Evolutionary conservation across 306 rosid species (phyloP).

Genomic region (Castanea crenata): DNA sequence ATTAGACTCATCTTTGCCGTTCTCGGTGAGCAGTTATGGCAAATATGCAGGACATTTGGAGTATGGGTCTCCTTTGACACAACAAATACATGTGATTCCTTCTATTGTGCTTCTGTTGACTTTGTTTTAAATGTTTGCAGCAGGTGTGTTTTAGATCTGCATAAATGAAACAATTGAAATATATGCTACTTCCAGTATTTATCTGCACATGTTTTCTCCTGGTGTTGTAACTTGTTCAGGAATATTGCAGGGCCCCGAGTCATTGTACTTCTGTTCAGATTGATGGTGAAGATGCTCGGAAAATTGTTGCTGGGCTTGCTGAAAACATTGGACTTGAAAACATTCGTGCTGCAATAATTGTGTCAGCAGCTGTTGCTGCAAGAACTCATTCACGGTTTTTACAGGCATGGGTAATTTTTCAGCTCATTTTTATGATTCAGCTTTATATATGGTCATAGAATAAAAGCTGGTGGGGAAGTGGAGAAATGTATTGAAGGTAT

Average conservation of each 20-base stretch:
- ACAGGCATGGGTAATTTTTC: conserved; percentile 84
- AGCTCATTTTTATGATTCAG: background rate
- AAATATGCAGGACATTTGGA: conserved; percentile 80
- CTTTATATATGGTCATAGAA: too few relatives aligned
- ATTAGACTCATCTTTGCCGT: conserved; percentile 37
- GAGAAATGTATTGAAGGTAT: too few relatives aligned
- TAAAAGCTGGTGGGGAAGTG: too few relatives aligned
- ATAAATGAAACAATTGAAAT: background rate
- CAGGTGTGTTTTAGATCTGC: conserved; percentile 50
- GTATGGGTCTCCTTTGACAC: conserved; percentile 75
- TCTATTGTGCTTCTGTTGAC: conserved; percentile 76
- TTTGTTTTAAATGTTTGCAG: conserved; percentile 64
- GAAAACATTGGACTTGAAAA: conserved; percentile 78
- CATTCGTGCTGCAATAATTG: conserved; percentile 69
- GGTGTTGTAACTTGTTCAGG: conserved; percentile 31
- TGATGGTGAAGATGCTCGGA: conserved; percentile 67
- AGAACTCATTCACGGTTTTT: conserved; percentile 73
- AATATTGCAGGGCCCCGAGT: conserved; percentile 54
- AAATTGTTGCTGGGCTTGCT: conserved; percentile 84
- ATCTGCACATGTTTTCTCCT: conserved; percentile 10
- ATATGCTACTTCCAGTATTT: conserved; percentile 9
- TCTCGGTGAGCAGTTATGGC: conserved; percentile 79
- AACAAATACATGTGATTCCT: conserved; percentile 68
- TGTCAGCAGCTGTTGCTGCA: conserved; percentile 90
- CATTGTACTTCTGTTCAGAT: conserved; percentile 49